These are phyloP conservation scores for Trichoderma sp. DNA, from an alignment of 2,329 filamentous ascomycete species.

Conservation along the genomic window DNA sequence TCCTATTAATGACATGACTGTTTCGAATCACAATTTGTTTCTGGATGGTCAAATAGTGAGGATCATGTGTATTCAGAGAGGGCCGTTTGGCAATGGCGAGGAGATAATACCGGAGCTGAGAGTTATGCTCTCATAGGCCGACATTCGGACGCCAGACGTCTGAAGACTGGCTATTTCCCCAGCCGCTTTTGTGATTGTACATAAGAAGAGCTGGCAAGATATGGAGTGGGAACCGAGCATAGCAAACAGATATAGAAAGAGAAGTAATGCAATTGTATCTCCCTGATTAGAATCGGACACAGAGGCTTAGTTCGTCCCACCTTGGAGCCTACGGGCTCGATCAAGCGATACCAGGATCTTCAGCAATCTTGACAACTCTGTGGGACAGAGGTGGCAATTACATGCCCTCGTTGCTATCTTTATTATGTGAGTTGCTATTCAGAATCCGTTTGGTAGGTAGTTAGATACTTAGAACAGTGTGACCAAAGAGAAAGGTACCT, in stretches of 20 bases:
- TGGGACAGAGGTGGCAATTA: background rate
- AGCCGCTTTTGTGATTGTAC: background rate
- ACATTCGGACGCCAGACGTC: background rate
- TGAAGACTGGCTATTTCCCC: background rate
- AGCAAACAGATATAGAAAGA: background rate
- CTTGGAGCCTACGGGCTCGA: background rate
- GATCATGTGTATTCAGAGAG: rapidly evolving
- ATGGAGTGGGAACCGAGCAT: background rate
- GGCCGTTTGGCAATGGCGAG: background rate
- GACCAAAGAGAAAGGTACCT: background rate
- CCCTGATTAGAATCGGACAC: background rate
- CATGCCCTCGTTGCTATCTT: background rate
- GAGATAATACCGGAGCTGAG: background rate
- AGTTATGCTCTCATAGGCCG: background rate
- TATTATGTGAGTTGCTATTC: background rate
- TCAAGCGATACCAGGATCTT: background rate
- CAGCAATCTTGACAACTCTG: background rate
- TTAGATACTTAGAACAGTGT: background rate
- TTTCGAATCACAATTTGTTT: background rate
- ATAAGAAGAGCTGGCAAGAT: background rate
- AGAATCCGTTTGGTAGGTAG: background rate
- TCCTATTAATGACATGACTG: too few species aligned
- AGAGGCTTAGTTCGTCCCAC: background rate
- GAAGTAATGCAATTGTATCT: background rate
- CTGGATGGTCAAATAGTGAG: background rate